Percentiles rank a stretch among this genome's conserved stretches.
These are phyloP conservation scores for Poa annua DNA, from an alignment of 176 grass and related monocot genomes.

Conservation along the genomic window DNA sequence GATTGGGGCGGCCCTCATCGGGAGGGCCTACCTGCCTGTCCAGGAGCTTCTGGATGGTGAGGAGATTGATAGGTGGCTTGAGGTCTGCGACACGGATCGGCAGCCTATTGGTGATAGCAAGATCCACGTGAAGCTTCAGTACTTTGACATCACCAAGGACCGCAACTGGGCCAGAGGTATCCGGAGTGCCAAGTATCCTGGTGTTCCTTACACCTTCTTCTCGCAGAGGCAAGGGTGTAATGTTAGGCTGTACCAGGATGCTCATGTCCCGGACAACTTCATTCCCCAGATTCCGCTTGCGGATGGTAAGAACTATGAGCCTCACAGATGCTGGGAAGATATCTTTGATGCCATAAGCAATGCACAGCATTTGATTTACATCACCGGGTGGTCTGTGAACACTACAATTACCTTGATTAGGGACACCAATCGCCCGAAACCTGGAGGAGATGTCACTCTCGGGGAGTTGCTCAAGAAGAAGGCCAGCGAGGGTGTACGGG, in stretches of 20 bases:
- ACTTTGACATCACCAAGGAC: constrained; percentile 50
- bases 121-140: constrained; percentile 72
- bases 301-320: constrained; percentile 59
- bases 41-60: constrained; percentile 43
- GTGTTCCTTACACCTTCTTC: constrained; percentile 76
- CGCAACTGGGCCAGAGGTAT: constrained; percentile 57
- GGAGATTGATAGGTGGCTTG: constrained; percentile 61
- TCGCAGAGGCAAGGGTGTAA: constrained; percentile 63
- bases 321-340: constrained; percentile 68
- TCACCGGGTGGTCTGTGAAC: constrained; percentile 66
- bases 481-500: constrained; percentile 64
- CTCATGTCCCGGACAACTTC: constrained; percentile 67
- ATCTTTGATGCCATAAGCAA: constrained; percentile 69
- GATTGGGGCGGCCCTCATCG: constrained; percentile 55
- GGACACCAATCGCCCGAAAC: constrained; percentile 58
- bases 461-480: constrained; percentile 73
- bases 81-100: constrained; percentile 36
- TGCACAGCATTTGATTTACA: constrained; percentile 67
- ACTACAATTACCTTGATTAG: constrained; percentile 61
- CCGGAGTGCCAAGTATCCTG: constrained; percentile 55
- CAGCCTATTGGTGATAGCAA: constrained; percentile 51
- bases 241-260: constrained; percentile 62
- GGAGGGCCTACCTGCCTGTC: constrained; percentile 66
- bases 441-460: constrained; percentile 63
- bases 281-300: constrained; percentile 65